Evolutionary conservation across 2,329 filamentous ascomycete genomes (phyloP), one percentile per base, ranked within the genome.

Genomic region (Fusarium irregulare): DNA sequence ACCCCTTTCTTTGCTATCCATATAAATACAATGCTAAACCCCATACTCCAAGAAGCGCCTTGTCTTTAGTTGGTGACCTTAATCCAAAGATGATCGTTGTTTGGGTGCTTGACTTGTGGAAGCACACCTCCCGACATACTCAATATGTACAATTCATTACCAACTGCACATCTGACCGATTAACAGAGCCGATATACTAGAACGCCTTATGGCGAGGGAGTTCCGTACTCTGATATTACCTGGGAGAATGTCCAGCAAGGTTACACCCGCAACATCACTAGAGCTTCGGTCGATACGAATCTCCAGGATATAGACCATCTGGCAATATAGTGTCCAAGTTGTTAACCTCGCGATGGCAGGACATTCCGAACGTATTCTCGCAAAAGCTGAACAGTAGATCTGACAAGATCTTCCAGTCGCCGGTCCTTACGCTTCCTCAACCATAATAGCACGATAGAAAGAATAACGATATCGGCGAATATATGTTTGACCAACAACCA

Each of bases 401-500:
- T 83, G 6, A 94, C 87, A n/a, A 92, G 84, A 68, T 92, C 92
- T 76, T 95, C 92, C 2, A 94, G 78, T 62, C 92, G 84, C 48
- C 87, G 83, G 74, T 95, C 92, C 73, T 91, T 91, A 76, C 88
- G 88, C 70, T 85, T 87, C 56, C 92, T 83, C 87, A 95, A 86
- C 87, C 91, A 94, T 9, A 93, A 75, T 49, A 95, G 78, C 40
- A 94, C 80, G 2, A 93, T 71, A 28, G 84, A 85, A 16, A 95
- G 78, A 4, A 94, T 80, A 27, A 91, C 82, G 12, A 90, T 77
- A 79, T 98, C 93, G 46, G 92, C 84, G 28, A 92, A 83, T 8
- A 96, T 73, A 76, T 98, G 93, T 77, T 93, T 93, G 42, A 91
- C 79, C 21, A 87, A 78, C 42, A 88, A 80, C 91, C 91, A 94